A percentile compares a stretch with the other conserved stretches of the same genome.
Conservation (phyloP, 2,329 filamentous ascomycete species). For the Onygenales sp. region DNA sequence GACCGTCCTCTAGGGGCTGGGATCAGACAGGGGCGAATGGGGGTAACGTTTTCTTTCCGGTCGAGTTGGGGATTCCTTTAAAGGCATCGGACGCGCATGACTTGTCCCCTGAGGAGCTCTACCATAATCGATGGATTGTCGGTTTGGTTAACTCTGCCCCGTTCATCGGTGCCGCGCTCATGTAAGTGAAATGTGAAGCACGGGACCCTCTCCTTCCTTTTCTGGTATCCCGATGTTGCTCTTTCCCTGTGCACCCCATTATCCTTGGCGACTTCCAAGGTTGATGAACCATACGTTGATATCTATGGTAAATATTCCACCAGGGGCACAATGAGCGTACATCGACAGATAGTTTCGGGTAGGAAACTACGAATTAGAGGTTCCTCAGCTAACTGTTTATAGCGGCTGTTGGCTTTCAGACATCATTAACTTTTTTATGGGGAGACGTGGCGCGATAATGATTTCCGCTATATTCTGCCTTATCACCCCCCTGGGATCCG, state of each 20-base stretch:
- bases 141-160: slow-evolving; percentile 55
- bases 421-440: slow-evolving; percentile 49
- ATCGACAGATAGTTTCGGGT: no score
- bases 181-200: slow-evolving; percentile 26
- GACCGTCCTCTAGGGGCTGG: slow-evolving; percentile 27
- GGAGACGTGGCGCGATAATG: slow-evolving; percentile 57
- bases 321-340: no score
- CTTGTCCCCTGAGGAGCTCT: no score
- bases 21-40: slow-evolving; percentile 46
- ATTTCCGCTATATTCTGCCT: slow-evolving; percentile 54
- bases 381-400: not conserved
- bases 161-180: slow-evolving; percentile 42
- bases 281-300: no score
- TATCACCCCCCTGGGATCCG: slow-evolving; percentile 58
- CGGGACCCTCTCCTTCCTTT: not conserved
- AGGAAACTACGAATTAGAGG: slow-evolving; percentile 4
- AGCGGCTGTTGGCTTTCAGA: slow-evolving; percentile 60
- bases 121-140: slow-evolving; percentile 47
- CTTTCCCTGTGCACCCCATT: not conserved
- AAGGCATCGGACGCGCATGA: no score
- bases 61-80: slow-evolving; percentile 16
- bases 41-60: slow-evolving; percentile 44
- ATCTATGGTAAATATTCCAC: no score
- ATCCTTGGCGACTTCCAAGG: not conserved
- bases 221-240: not conserved